Base-by-base conservation (phyloP, 1,284 basidiomycete species). In the Ganoderma lingzhi region DNA sequence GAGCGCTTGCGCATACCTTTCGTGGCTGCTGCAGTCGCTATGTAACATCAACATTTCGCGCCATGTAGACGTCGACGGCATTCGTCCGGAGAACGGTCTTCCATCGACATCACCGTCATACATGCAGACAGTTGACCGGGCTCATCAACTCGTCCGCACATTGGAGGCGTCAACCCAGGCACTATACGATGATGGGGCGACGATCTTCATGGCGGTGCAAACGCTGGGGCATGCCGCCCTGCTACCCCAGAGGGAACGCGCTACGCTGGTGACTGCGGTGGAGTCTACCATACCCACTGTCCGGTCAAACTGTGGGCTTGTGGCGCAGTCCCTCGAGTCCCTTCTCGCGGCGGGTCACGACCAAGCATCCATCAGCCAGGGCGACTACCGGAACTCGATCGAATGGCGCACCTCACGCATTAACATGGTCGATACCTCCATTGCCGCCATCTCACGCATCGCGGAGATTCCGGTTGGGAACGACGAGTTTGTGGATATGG, bases 31-130 rank as follows among this genome's bases (percentile, higher is more conserved):
- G 41, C 78, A 81, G 6, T 84, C 87, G 62, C 83, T 91, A 44
- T 85, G 88, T 30, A 88, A 93, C 74, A 84, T 95, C 68, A 90
- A 95, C 78, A 81, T 96, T 62, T 93, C 93, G 30, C 86, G 88
- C 53, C 89, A 93, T 77, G 88, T 94, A 64, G 92, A 93, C 71
- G 87, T 94, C 68, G 93, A 95, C 74, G 90, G 92, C 19, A 85
- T 93, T 72, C 85, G 84, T 28, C 82, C 86, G 67, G 85, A 88
- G 37, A 70, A 82, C 2, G 84, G 82, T 17, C 23, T 61, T 37
- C 59, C 59, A 44, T 41, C 59, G 15, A 61, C 59, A 41, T 61
- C 59, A 28, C 81, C 86, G 53, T 78, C 83, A 32, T 94, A 94
- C 76, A 77, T 84, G 37, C 85, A 88, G 72, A 88, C 87, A 23